Evolutionary conservation across 805 yeast genomes (phyloP), one percentile per base, ranked within the genome.

Genomic region (Schwanniomyces polymorphus): DNA sequence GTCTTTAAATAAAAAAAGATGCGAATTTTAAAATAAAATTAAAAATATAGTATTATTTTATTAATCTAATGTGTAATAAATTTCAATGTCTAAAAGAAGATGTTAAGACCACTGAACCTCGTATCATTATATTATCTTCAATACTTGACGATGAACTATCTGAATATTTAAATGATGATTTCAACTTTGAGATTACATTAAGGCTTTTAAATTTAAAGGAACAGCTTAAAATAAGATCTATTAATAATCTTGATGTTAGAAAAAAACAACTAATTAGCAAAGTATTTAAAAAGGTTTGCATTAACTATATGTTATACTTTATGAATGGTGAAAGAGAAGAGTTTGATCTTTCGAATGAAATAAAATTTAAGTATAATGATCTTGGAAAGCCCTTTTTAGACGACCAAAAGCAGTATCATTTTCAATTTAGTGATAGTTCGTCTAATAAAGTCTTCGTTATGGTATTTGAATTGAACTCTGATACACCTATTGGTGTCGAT

Each of bases 371-470:
- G 0, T 58, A 54, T 28, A 75, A 73, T 31, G 47, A 59, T 28
- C 75, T 56, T 54, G 92, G 94, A 0, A 87, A 86, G 54, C 91
- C 94, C 0, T 50, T 28, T 4, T 40, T 81, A 12, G 44, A 46
- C 1, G 45, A 44, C 7, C 47, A 44, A 27, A 28, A 44, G 9
- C 61, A 56, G 21, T 48, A 66, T 5, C 40, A 48, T 7, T 52
- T 76, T 29, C 62, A 72, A 27, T 87, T 81, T 67, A 86, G 82
- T 58, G 65, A 82, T 56, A 78, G 88, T 5, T 82, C 82, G 53
- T 86, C 88, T 29, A 72, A 76, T 29, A 74, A 74, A 6, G 51
- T 75, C 6, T 70, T 82, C 2, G 65, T 80, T 16, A 60, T 86
- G 51, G 79, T 67, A 3, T 60, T 82, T 1, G 70, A 61, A 31